Conservation (phyloP, 164 flowering plant species). For the Amborella trichopoda region DNA sequence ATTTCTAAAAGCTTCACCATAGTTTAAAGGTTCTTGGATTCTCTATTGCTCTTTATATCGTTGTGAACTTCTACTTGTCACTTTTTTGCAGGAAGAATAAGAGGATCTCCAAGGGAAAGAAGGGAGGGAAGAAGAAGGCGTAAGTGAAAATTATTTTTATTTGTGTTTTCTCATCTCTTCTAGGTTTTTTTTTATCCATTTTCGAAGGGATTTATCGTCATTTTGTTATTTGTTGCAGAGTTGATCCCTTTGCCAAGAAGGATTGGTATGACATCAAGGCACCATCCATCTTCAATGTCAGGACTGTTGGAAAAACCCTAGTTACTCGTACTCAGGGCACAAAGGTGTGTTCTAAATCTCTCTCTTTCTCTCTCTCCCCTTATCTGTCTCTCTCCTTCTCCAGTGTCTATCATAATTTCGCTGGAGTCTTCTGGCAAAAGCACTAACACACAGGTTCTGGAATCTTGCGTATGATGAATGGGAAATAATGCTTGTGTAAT, state of each 20-base stretch:
- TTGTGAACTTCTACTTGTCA: no score
- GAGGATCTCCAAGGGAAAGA: slow-evolving; percentile 94
- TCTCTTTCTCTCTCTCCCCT: no score
- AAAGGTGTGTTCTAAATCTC: slow-evolving; percentile 30
- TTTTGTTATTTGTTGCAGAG: slow-evolving; percentile 17
- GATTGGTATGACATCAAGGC: slow-evolving; percentile 94
- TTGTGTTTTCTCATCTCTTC: not conserved
- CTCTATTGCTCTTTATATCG: no score
- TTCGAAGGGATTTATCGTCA: not conserved
- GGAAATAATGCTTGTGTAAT: no score
- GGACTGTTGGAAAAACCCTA: slow-evolving; percentile 78
- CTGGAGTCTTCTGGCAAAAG: no score
- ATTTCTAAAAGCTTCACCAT: no score
- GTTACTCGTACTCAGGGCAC: slow-evolving; percentile 91
- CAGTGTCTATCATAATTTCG: no score
- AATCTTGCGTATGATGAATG: no score
- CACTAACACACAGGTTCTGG: no score
- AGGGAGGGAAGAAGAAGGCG: slow-evolving; percentile 97
- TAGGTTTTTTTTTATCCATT: not conserved
- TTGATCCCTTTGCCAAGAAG: slow-evolving; percentile 83
- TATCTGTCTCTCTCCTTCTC: no score
- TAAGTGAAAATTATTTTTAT: slow-evolving; percentile 19
- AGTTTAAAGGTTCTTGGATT: no score
- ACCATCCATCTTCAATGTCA: slow-evolving; percentile 43
- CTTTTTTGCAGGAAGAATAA: slow-evolving; percentile 81